Base-by-base conservation (phyloP, 495 filamentous ascomycete genomes). In the Podospora pseudoanserina region DNA sequence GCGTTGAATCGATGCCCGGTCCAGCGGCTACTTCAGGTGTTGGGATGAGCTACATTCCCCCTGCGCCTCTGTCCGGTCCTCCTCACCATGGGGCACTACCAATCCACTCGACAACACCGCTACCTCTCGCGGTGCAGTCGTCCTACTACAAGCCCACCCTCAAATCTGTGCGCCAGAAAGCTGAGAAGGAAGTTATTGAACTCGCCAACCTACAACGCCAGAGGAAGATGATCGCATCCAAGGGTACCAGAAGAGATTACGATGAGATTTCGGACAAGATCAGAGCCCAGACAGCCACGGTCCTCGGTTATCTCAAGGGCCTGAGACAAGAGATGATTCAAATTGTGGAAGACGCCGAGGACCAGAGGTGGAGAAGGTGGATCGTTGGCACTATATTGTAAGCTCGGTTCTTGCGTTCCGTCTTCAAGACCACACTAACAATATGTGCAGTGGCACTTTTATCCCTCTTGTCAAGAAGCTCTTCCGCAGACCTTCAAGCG, bases 331-430 rank as follows among this genome's bases (percentile, higher is more conserved):
- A 78, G 61, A 76, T 82, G 0, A 68, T 69, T 5, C 70, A 69
- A 15, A 53, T 82, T 26, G 67, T 75, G 18, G 76, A 75, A 66
- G 64, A 64, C 23, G 76, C 73, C 0, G 79, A 82, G 70, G 68
- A 74, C 18, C 73, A 78, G 55, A 69, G 82, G 63, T 84, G 79
- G 80, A 73, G 81, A 23, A 65, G 76, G 65, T 81, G 78, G 73
- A 30, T 80, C 19, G 53, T 83, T 9, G 80, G 82, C 18, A 79
- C 78, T 0, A 65, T 77, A 13, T 64, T 81, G 82, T 84, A 65
- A 75, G 79, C 19, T 67, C 53, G 15, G n/a, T 55, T 67, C 23
- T 53, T 39, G 4, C 18, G 23, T 58, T 34, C 32, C 5, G 15
- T 49, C 9, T 49, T 13, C 9, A 49, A 7, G 30, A 16, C 61